These are phyloP conservation scores for Boletus insuetus DNA, from an alignment of 768 basidiomycete genomes.

Conservation along the genomic window DNA sequence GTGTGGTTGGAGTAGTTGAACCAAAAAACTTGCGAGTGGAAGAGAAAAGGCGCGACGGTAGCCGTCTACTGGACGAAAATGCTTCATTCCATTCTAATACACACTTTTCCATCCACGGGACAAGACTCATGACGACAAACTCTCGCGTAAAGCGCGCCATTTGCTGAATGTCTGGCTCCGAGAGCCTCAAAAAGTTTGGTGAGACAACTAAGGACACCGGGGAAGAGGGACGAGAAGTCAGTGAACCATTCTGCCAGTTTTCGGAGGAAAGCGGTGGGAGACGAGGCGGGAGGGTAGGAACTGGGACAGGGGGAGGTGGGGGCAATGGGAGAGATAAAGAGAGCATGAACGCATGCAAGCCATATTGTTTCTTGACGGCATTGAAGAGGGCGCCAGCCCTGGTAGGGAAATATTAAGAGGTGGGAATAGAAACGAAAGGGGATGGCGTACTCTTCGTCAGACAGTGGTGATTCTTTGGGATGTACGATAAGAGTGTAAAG, in stretches of 20 bases:
- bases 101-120: slow-evolving; percentile 97
- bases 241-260: slow-evolving; percentile 19
- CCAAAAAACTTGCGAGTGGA: slow-evolving; percentile 85
- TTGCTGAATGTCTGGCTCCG: slow-evolving; percentile 70
- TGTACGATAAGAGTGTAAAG: slow-evolving; percentile 79
- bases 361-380: slow-evolving; percentile 85
- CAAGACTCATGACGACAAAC: slow-evolving; percentile 81
- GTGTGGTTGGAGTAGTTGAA: slow-evolving; percentile 49
- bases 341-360: slow-evolving; percentile 73
- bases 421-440: background rate
- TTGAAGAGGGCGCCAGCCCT: slow-evolving; percentile 81
- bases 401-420: slow-evolving; percentile 7
- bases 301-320: slow-evolving; percentile 63
- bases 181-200: slow-evolving; percentile 46
- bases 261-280: slow-evolving; percentile 49
- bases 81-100: slow-evolving; percentile 93
- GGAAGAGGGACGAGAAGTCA: background rate
- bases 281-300: slow-evolving; percentile 64
- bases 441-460: slow-evolving; percentile 72
- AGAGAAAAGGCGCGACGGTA: slow-evolving; percentile 84
- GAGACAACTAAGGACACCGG: background rate
- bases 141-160: slow-evolving; percentile 80
- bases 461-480: slow-evolving; percentile 62
- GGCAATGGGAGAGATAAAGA: slow-evolving; percentile 58
- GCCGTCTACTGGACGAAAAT: slow-evolving; percentile 70